Base-by-base conservation (phyloP, 306 rosid genomes). In the Castanopsis chinensis region DNA sequence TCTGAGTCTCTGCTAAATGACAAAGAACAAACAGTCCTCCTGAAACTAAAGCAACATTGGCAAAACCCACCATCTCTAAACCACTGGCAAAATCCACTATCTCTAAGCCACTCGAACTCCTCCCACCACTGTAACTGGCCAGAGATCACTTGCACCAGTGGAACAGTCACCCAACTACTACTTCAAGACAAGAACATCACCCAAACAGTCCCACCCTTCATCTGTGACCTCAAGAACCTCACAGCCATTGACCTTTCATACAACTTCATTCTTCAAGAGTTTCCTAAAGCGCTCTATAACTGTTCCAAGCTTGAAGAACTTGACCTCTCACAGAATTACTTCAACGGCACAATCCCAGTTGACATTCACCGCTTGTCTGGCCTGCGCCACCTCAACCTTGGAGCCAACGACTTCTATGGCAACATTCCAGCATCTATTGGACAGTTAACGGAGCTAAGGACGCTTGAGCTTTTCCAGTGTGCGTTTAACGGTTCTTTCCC, bases 221-320 rank as follows among this genome's bases (percentile, higher is more conserved):
- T 93, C 30, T 93, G 94, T 81, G 89, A 90, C 58, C 92, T 93
- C 74, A 82, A 43, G 51, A 91, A 90, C 30, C 97, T 93, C 76
- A 85, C 87, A 59, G 51, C 18, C 54, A 77, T 93, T 73, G 73
- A 87, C 69, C 83, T 88, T 78, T 69, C 33, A 14, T 0, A 1
- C 9, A 90, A 91, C 72, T 76, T 0, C 17, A 79, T 93, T 33
- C 52, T 88, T 0, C 87, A 88, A 8, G 85, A 59, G 60, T 93
- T 93, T 73, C 97, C 97, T 6, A 87, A 27, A n/a, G 58, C 74
- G 71, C 78, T 93, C 32, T 83, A 82, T 74, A 78, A 76, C 21
- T 93, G 98, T 56, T 78, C 92, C n/a, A 88, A 88, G 21, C 83
- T 93, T 4, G 76, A 79, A 69, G 70, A 69, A 49, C 74, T 93